These are phyloP conservation scores for Dactylellina sp. DNA, from an alignment of 2,329 filamentous ascomycete species.

Conservation along the genomic window DNA sequence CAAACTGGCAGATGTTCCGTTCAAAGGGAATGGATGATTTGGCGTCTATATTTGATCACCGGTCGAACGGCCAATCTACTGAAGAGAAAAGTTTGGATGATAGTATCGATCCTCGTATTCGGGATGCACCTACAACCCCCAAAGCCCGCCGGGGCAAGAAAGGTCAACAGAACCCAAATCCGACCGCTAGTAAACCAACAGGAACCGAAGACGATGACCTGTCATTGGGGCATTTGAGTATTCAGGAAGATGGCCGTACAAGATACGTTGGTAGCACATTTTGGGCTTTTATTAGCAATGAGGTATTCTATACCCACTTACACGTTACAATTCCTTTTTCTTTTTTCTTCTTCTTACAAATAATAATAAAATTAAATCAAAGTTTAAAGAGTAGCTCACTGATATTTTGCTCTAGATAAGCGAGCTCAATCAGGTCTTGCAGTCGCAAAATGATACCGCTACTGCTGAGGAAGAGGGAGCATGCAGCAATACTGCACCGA, in stretches of 20 bases:
- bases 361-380: too few relatives aligned
- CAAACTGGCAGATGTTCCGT: slow-evolving; percentile 40
- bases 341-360: too few relatives aligned
- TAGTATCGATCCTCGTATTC: slow-evolving; percentile 51
- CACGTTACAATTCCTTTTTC: too few relatives aligned
- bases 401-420: slow-evolving; percentile 53
- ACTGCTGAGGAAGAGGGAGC: slow-evolving; percentile 3
- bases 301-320: slow-evolving; percentile 56
- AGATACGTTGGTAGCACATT: slow-evolving; percentile 61
- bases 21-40: slow-evolving; percentile 52
- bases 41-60: slow-evolving; percentile 41
- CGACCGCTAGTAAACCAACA: slow-evolving; percentile 7
- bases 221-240: slow-evolving; percentile 60
- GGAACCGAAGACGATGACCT: slow-evolving; percentile 55
- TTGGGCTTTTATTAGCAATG: slow-evolving; percentile 60
- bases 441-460: slow-evolving; percentile 43
- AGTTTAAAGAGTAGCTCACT: too few relatives aligned
- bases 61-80: background rate
- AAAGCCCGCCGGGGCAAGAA: slow-evolving; percentile 47
- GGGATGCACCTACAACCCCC: slow-evolving; percentile 28
- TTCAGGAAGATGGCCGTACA: slow-evolving; percentile 59
- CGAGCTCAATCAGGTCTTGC: slow-evolving; percentile 59
- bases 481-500: slow-evolving; percentile 4
- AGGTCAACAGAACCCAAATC: slow-evolving; percentile 23
- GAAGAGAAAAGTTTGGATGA: slow-evolving; percentile 43